Base-by-base conservation (phyloP, 1,139 yeast species). In the Debaryomycetaceae sp. region DNA sequence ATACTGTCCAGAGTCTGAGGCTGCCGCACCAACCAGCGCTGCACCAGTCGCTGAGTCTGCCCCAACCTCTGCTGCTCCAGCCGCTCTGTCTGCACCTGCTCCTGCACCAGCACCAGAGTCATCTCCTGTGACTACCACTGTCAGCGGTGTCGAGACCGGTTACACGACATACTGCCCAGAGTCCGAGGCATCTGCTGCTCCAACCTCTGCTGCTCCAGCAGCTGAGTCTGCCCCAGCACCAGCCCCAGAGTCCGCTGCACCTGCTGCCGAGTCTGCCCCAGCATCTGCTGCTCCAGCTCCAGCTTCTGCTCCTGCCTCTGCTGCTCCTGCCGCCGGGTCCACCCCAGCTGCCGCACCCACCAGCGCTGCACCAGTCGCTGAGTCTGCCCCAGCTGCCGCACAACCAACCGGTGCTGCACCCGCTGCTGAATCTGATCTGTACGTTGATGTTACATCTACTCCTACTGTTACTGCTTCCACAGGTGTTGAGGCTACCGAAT, bases 121-220 rank as follows among this genome's bases (percentile, higher is more conserved):
- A 2, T 17, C 20, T 4, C 59, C 67, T 38, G 70, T 72, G 45
- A 71, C 78, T 46, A 62, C 66, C 40, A 74, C 80, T 38, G 65
- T 66, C 36, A 55, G 65, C 41, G 80, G 77, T 45, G 65, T 65
- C 37, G 64, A 59, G 45, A 76, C 81, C 39, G 58, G 59, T 38
- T 75, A 71, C 69, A 74, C 81, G 52, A 77, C 83, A 44, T 63
- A 70, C 61, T 76, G 81, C 50, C 80, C 79, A 48, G 60, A 51
- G 37, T 40, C 62, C 49, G 62, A 57, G 42, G 13, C 65, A 34
- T 38, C 51, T 27, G 48, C 49, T 34, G 40, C 53, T 41, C 44
- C 47, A 33, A 44, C 41, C 23, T 45, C 50, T 36, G 42, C 54
- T 54, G 52, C 63, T 49, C 57, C 58, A 51, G 60, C 51, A 41